Percentiles rank a stretch among this genome's conserved stretches.
Conservation (phyloP, 495 filamentous ascomycete genomes). For the Aspergillus wentii region DNA sequence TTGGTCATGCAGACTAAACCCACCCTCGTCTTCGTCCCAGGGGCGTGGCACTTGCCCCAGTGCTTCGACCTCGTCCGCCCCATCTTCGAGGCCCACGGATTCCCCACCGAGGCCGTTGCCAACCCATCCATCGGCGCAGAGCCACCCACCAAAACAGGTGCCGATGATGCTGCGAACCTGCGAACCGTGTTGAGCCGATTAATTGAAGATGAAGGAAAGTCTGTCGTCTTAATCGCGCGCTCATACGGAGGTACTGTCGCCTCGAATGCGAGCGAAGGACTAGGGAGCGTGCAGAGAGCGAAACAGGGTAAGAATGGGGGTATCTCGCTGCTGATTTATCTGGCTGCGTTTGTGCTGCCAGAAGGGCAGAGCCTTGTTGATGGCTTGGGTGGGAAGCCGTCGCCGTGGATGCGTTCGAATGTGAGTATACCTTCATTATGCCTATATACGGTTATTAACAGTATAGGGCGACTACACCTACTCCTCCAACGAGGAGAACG, state of each 20-base stretch:
- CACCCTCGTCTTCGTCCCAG: constrained; percentile 41
- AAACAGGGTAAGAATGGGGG: constrained; percentile 28
- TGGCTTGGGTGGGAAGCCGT: constrained; percentile 14
- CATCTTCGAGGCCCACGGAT: constrained; percentile 26
- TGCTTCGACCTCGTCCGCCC: constrained; percentile 29
- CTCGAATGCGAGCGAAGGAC: constrained; percentile 34
- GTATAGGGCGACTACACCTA: constrained; percentile 14
- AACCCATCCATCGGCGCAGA: constrained; percentile 40
- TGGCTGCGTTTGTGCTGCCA: constrained; percentile 28
- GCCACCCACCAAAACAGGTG: constrained; percentile 29
- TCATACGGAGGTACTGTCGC: constrained; percentile 35
- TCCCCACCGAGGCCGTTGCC: constrained; percentile 24
- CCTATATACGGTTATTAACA: too few species aligned
- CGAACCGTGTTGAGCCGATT: constrained; percentile 8
- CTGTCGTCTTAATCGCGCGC: constrained; percentile 36
- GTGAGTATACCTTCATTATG: constrained; percentile 1
- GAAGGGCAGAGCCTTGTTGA: constrained; percentile 17
- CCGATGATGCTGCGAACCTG: constrained; percentile 5
- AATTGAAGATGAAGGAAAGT: constrained; percentile 6
- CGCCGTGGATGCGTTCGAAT: constrained; percentile 16
- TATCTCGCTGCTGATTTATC: constrained; percentile 34
- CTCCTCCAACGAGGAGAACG: too few species aligned
- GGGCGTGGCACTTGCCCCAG: constrained; percentile 36
- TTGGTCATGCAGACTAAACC: constrained; percentile 30
- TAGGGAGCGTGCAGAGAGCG: constrained; percentile 26